A percentile compares a stretch with the other conserved stretches of the same genome.
phyloP scores from a whole-genome alignment of 148 eudicot genomes.

The Linanthus parryae region DNA sequence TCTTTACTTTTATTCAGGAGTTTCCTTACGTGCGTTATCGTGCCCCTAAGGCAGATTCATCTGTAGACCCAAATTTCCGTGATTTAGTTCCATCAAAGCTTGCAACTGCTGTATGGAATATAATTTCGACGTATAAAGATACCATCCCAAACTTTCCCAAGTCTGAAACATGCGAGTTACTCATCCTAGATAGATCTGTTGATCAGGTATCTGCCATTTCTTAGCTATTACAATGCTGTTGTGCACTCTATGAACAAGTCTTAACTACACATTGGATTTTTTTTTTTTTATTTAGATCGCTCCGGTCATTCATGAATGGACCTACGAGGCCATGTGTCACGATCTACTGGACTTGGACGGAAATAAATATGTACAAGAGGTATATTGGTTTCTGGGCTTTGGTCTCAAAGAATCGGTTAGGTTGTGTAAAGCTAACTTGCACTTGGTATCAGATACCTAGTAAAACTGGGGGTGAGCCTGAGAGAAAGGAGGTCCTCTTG shows the following conservation, averaged over 20 bases:
- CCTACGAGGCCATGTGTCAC: conserved; percentile 98
- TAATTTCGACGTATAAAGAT: conserved; percentile 53
- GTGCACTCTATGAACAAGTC: too few relatives aligned
- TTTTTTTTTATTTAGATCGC: conserved; percentile 54
- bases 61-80: conserved; percentile 23
- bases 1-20: conserved; percentile 53
- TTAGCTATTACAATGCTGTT: too few relatives aligned
- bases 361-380: conserved; percentile 86
- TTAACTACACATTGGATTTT: too few relatives aligned
- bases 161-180: conserved; percentile 87
- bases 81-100: conserved; percentile 73
- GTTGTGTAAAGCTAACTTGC: background rate
- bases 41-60: conserved; percentile 46
- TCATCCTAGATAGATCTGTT: conserved; percentile 86
- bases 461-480: conserved; percentile 76
- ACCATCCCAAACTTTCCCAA: conserved; percentile 74
- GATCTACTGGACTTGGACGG: conserved; percentile 92
- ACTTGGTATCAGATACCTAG: conserved; percentile 45
- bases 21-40: conserved; percentile 78
- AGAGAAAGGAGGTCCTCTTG: conserved; percentile 71
- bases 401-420: conserved; percentile 9
- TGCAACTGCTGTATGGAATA: conserved; percentile 74
- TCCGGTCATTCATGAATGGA: conserved; percentile 99
- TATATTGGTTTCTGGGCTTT: conserved; percentile 19
- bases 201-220: conserved; percentile 54